Conservation (phyloP, 371 early-diverging fungal species). For the Mortierella sp. region DNA sequence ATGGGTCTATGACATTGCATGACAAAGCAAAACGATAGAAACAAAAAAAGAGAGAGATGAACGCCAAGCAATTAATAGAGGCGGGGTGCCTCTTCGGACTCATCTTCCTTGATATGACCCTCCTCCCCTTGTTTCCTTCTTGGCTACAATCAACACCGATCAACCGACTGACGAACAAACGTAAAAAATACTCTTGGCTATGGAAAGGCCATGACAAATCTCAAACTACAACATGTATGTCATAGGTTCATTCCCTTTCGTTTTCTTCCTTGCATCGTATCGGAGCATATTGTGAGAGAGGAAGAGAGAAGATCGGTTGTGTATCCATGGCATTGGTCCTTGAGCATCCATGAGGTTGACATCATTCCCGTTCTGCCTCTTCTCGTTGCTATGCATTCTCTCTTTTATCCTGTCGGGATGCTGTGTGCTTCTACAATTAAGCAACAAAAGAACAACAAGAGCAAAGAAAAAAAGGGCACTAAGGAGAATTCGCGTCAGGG, state of each 20-base stretch:
- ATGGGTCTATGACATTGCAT: too few species aligned
- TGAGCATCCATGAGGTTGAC: neutral
- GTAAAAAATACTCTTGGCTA: neutral
- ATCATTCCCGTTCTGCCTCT: neutral
- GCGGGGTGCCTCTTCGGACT: too few species aligned
- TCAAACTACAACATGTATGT: neutral
- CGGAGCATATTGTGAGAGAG: neutral
- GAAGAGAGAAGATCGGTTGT: neutral
- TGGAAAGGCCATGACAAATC: conserved; percentile 8
- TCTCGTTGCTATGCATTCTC: too few species aligned
- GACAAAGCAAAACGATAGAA: too few species aligned
- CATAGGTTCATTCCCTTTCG: neutral
- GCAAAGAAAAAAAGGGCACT: neutral
- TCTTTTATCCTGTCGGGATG: neutral
- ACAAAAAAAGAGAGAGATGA: too few species aligned
- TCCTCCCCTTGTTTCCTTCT: neutral
- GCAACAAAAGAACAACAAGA: neutral
- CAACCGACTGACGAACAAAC: neutral
- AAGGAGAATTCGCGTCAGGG: neutral
- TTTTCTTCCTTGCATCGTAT: neutral
- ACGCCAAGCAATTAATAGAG: too few species aligned
- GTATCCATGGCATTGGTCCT: neutral
- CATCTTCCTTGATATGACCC: too few species aligned
- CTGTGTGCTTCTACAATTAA: neutral
- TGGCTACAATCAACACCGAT: neutral